Percentiles rank a stretch among this genome's conserved stretches.
These are phyloP conservation scores for Artemisia tridentata DNA, from an alignment of 129 eudicot genomes.

Conservation along the genomic window DNA sequence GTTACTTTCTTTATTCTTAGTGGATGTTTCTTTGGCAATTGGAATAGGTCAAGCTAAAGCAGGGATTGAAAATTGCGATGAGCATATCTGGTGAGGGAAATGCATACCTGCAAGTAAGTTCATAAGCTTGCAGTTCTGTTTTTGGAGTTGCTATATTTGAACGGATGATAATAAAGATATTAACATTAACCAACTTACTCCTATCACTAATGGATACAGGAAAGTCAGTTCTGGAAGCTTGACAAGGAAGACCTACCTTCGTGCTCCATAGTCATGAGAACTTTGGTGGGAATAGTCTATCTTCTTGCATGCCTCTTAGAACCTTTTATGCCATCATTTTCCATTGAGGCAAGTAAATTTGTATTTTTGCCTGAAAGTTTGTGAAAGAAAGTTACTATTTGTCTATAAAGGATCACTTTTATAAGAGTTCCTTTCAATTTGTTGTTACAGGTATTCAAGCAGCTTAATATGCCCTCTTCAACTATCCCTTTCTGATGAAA, in stretches of 20 bases:
- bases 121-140: too few relatives aligned
- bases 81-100: conserved; percentile 81
- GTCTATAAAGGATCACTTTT: background rate
- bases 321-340: conserved; percentile 93
- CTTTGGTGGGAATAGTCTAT: conserved; percentile 84
- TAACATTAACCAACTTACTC: background rate
- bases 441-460: conserved; percentile 74
- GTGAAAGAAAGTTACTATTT: background rate
- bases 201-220: conserved; percentile 38
- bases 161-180: background rate
- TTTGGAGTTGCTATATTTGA: too few relatives aligned
- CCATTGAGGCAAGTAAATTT: conserved; percentile 60
- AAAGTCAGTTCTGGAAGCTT: conserved; percentile 94
- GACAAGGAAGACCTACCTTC: conserved; percentile 74
- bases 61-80: conserved; percentile 86
- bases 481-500: conserved; percentile 72
- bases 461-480: conserved; percentile 68
- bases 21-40: conserved; percentile 15
- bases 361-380: background rate
- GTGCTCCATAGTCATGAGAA: conserved; percentile 84
- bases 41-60: conserved; percentile 79
- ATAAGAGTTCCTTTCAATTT: background rate
- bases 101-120: conserved; percentile 81
- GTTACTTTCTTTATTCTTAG: conserved; percentile 12
- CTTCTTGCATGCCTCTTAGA: conserved; percentile 86